Base-by-base conservation (phyloP, 495 filamentous ascomycete genomes). In the Xylaria cubensis region DNA sequence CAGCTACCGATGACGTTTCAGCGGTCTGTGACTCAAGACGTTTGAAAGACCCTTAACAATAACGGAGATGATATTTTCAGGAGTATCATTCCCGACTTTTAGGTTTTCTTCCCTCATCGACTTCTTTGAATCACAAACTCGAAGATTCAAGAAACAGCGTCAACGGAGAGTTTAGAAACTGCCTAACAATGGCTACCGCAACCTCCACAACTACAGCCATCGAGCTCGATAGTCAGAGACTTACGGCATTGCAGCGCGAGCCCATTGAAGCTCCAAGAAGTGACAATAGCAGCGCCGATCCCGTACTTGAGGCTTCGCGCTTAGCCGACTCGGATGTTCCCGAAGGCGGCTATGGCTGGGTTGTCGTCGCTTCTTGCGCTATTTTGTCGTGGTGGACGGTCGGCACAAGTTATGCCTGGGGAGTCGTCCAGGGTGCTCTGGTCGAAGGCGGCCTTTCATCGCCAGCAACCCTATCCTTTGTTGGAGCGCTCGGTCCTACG, bases 301-400 rank as follows among this genome's bases (percentile, higher is more conserved):
- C 83, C 9, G 78, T 86, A 0, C 83, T 89, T 76, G 81, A 85
- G 44, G 84, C 85, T 13, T 87, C 85, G 2, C 81, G 84, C 10
- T 65, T 81, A 1, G 85, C 84, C 10, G 87, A 88, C 72, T 78
- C 82, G 0, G 72, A 84, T 64, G 86, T 86, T 41, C 88, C 88
- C 2, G 88, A 91, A 44, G 88, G 88, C 19, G 89, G 88, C 19
- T 86, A 89, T 64, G 88, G 86, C 61, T 91, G 89, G 89, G 81
- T 86, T 19, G 81, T 90, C 4, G 85, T 90, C 64, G 77, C 73
- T 42, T 84, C 79, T 9, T 89, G 88, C 73, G 82, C 84, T 0
- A 72, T 86, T 0, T 62, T 89, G 13, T 84, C 84, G 3, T 91
- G 86, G 80, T 89, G 86, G 87, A 82, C 86, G 53, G 82, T 86